Evolutionary conservation across 352 stramenopile species (phyloP), one percentile per base, ranked within the genome.

Genomic region (Aphanomyces stellatus): DNA sequence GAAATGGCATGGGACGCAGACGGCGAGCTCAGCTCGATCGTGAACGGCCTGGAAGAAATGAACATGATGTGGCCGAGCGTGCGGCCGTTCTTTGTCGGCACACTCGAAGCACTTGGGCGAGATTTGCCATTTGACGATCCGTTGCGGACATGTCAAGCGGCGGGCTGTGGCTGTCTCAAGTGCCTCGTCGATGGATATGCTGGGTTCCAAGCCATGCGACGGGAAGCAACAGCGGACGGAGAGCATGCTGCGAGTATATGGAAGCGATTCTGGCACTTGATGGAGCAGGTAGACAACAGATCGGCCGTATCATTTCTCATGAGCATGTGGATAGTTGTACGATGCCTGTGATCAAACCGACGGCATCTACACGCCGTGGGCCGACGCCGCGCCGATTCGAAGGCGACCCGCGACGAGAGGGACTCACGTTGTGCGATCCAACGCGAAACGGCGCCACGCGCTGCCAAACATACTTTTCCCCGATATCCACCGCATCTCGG

Each of bases 101-200:
- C 82, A 2, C 48, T 93, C 5, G 80, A 93, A 61, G 72, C 76
- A 5, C 66, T 91, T 15, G 76, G 70, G 6, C 62, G 81, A 7
- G 80, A 90, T 55, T 68, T 90, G 17, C 72, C 72, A 0, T 43
- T 62, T 0, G 71, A 31, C 4, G 82, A 93, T 49, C 87, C 88
- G 35, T 63, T 93, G 1, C 81, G 81, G 7, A 64, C 77, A 8
- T 93, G 85, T 25, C 76, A 88, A 72, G 85, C 79, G 2, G 81
- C 85, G 17, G 85, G 85, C 3, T 93, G 85, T 28, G 85, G 85
- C 25, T 93, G 82, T 34, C 69, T 93, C 19, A 89, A 93, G 69
- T 91, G 85, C 67, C 80, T 93, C 35, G 71, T 93, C 6, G 82
- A 93, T 69, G 80, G 82, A 17, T 91, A 90, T 62, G 75, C 88